Evolutionary conservation across 768 basidiomycete species (phyloP).

Genomic region (Pleurotus eryngii): DNA sequence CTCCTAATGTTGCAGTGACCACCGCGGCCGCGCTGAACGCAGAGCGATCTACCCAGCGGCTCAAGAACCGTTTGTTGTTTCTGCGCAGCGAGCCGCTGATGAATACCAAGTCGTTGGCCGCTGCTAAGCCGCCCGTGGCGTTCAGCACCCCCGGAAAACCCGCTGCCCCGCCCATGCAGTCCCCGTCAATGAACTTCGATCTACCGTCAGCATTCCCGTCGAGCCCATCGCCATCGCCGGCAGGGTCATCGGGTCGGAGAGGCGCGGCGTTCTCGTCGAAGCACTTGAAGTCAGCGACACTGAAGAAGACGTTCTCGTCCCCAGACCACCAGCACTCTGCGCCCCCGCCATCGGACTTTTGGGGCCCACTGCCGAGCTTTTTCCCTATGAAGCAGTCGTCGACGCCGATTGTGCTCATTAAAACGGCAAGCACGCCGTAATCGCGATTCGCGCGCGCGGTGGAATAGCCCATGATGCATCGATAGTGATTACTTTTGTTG

Average conservation of each 20-base stretch:
- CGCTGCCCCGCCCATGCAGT: slow-evolving; percentile 9
- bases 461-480: background rate
- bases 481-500: background rate
- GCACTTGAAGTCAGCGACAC: slow-evolving; percentile 33
- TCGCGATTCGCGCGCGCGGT: too few species aligned
- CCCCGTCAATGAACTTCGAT: slow-evolving; percentile 19
- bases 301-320: slow-evolving; percentile 30
- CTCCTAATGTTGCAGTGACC: slow-evolving; percentile 65
- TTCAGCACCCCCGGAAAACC: slow-evolving; percentile 35
- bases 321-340: slow-evolving; percentile 5
- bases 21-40: slow-evolving; percentile 82
- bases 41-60: slow-evolving; percentile 65
- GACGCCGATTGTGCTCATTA: slow-evolving; percentile 13
- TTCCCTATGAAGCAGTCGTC: slow-evolving; percentile 24
- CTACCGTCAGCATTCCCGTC: slow-evolving; percentile 21
- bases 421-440: too few species aligned
- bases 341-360: slow-evolving; percentile 41
- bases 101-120: slow-evolving; percentile 48
- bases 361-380: slow-evolving; percentile 59
- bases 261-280: slow-evolving; percentile 15
- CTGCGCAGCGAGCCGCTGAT: slow-evolving; percentile 63
- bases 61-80: slow-evolving; percentile 65
- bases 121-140: slow-evolving; percentile 31
- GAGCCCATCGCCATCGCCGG: slow-evolving; percentile 25
- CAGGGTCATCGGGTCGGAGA: slow-evolving; percentile 24